Base-by-base conservation (phyloP, 2,329 filamentous ascomycete species). In the Ceratocystis colombiana region DNA sequence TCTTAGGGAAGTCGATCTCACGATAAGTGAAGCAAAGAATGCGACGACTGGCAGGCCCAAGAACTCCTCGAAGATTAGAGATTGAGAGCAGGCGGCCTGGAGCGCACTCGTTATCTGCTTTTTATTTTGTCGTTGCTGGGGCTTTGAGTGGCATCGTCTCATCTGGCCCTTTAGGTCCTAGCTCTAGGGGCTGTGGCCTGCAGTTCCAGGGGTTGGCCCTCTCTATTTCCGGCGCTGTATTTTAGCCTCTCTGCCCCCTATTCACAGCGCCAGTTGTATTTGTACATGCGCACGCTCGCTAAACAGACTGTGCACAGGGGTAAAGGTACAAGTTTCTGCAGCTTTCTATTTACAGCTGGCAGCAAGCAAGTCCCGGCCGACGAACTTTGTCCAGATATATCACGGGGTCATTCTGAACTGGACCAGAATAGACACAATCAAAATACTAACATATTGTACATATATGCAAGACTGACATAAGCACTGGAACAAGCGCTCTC, bases 161-260 rank as follows among this genome's bases (percentile, higher is more conserved):
- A 25, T 55, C 28, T 55, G n/a, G 20, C 22, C 20, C 20, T 25
- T 55, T 22, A 22, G 22, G 22, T 20, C 22, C 50, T 25, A 15
- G 12, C 22, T 55, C 15, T 55, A 15, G 25, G 17, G 28, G 10
- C 15, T 30, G 12, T 28, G 3, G 53, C 53, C 53, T 59, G 25
- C 6, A 37, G n/a, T 12, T 59, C 3, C 30, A 59, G 55, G 55
- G 55, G 55, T 8, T 59, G 12, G 5, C 55, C 12, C 55, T 53
- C 37, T 41, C 28, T 30, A 37, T 59, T 33, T 59, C 55, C 28
- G 55, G 55, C 55, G 55, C 55, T 59, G 28, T 59, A 59, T 59
- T 33, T 8, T 25, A 41, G 37, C 4, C 5, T 8, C 6, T 30
- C 55, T 7, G 25, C 55, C 55, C 55, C 55, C 22, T 25, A 12